phyloP scores from a whole-genome alignment of 1,139 yeast species.

The Saccharomycopsis hybrid region DNA sequence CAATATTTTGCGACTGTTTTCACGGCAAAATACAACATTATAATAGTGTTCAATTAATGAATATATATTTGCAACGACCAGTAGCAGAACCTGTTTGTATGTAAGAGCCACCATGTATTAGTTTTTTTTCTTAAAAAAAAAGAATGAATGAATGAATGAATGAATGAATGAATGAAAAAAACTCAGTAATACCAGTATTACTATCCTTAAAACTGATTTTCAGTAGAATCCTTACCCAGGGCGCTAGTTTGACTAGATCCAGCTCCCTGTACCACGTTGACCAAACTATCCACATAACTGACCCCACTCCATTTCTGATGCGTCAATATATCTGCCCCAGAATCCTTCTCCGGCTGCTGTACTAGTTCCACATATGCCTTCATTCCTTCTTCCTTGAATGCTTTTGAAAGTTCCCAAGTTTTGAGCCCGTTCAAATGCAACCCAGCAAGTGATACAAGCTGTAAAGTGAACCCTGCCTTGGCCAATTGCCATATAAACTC shows the following conservation, averaged over 20 bases:
- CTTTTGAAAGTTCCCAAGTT: conserved; percentile 41
- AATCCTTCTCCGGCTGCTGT: conserved; percentile 39
- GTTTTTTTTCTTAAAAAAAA: too few species aligned
- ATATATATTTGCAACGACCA: too few species aligned
- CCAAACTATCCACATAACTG: conserved; percentile 42
- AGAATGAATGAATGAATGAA: too few species aligned
- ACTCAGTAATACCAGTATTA: too few species aligned
- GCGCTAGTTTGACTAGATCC: conserved; percentile 39
- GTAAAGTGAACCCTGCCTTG: conserved; percentile 47
- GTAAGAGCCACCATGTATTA: too few species aligned
- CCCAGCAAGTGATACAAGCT: conserved; percentile 51
- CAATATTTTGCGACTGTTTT: too few species aligned
- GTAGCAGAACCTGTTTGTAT: too few species aligned
- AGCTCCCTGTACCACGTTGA: conserved; percentile 40
- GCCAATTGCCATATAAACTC: conserved; percentile 50
- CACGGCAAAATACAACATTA: too few species aligned
- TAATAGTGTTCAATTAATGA: too few species aligned
- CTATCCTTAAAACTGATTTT: conserved; percentile 28
- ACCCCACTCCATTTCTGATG: conserved; percentile 61
- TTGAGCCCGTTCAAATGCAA: conserved; percentile 45
- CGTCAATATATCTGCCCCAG: conserved; percentile 45
- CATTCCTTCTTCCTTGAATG: conserved; percentile 47
- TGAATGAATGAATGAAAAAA: too few species aligned
- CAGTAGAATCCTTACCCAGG: conserved; percentile 43
- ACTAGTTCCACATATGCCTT: conserved; percentile 48